Evolutionary conservation across 2,329 filamentous ascomycete genomes (phyloP), one percentile per base, ranked within the genome.

Genomic region (Mycogone perniciosa): DNA sequence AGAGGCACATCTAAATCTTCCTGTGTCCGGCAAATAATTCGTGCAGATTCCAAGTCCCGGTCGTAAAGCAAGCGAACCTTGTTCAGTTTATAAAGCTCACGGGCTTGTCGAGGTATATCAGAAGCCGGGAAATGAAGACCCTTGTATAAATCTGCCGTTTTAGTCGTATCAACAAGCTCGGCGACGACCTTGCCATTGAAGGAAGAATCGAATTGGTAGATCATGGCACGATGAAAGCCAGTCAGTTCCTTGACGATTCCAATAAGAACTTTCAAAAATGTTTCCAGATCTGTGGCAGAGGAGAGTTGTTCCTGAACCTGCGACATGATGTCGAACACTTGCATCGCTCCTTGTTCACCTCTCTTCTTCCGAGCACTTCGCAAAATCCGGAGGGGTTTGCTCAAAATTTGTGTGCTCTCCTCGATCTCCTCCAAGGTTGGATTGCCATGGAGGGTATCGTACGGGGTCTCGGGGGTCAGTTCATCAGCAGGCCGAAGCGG

Each of bases 181-280:
- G 89, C 89, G 4, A 95, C 89, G 1, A 95, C 89, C 50, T 87
- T 84, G 13, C 89, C 90, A 59, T 95, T 95, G 75, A 86, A 93
- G 1, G 76, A 68, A 4, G 82, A 75, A 64, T 96, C 90, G 56
- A 96, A 96, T 65, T 95, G 89, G 61, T 95, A 96, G 2, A 96
- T 79, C 88, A 96, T 91, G 44, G 95, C 88, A 9, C 90, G 86
- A 62, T 95, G 90, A 57, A 96, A 96, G 0, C 90, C 89, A 0
- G 89, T 95, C 44, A 96, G 65, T 62, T 96, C 90, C 62, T 95
- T 95, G 33, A 95, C 81, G 6, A 96, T 86, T 0, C 89, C 89
- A 0, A 92, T 86, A 3, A 93, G 69, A 5, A 91, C 84, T 60
- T 93, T 92, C 35, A 95, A 71, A 53, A 96, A 89, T 1, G 67